phyloP scores from a whole-genome alignment of 805 yeast genomes.

The Maudiozyma bulderi region DNA sequence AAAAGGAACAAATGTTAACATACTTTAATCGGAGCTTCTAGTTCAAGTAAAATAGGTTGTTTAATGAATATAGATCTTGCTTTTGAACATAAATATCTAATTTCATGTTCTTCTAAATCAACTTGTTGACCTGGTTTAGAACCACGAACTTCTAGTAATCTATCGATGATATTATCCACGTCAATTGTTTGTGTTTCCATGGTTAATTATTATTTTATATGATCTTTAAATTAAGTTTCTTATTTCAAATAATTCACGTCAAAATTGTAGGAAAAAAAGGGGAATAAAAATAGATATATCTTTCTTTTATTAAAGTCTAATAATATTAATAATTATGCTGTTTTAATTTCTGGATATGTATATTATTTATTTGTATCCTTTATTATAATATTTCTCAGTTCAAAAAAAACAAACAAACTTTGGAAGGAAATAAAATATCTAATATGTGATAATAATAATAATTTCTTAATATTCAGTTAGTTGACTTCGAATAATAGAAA shows the following conservation, averaged over 20 bases:
- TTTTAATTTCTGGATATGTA: no score
- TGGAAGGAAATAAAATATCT: no score
- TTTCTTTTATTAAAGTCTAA: background rate
- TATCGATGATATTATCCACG: constrained; percentile 92
- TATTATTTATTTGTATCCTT: no score
- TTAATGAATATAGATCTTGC: constrained; percentile 97
- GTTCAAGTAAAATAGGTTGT: constrained; percentile 89
- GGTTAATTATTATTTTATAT: background rate
- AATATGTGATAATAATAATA: no score
- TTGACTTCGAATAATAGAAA: no score
- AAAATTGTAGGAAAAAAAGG: no score
- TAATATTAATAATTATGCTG: background rate
- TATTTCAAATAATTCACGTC: no score
- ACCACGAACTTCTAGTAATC: constrained; percentile 94
- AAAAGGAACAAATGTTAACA: constrained; percentile 27
- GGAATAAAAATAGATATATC: no score
- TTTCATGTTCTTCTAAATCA: constrained; percentile 85
- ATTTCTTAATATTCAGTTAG: no score
- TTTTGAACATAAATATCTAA: constrained; percentile 89
- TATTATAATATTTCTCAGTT: no score
- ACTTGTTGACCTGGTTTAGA: constrained; percentile 98
- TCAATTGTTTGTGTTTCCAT: constrained; percentile 70
- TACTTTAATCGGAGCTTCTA: constrained; percentile 93
- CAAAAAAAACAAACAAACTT: no score
- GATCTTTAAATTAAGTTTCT: no score